Evolutionary conservation across 352 stramenopile genomes (phyloP), one percentile per base, ranked within the genome.

Genomic region (Phytophthora idaei): DNA sequence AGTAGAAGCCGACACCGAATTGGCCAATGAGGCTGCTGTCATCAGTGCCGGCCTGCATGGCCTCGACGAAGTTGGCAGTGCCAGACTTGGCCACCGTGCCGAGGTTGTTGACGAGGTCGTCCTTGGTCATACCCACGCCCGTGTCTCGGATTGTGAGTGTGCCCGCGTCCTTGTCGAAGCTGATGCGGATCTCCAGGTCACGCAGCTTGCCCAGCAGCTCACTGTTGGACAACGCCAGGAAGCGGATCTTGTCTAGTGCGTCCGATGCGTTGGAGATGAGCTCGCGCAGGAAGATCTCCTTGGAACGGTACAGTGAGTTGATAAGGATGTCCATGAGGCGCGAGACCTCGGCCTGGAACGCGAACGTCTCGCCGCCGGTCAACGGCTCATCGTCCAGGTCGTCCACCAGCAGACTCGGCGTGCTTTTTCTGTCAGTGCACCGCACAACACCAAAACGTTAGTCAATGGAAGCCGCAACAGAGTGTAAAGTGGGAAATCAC

Each of bases 1-100:
- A 99, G 83, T 99, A 99, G 79, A 99, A 99, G 34, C 98, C 98
- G 29, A 99, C 98, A 57, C 98, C 98, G 73, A 99, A 99, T 86
- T 99, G 98, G 51, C 98, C 98, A 72, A 99, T 99, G 67, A 99
- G 89, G 55, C 66, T 94, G 58, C 98, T 86, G 67, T 99, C 81
- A 66, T 99, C 93, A 9, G 82, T 85, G 25, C 85, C 87, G 44
- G 92, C 89, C 53, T 96, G 88, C 71, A 99, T 88, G 28, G 91
- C 87, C 72, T 99, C 97, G 27, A 99, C 88, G 69, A 99, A 99
- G 74, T 99, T 99, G 39, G 96, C 98, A 4, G 98, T 99, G 60
- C 98, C 98, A 28, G 94, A 99, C 71, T 99, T 98, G 61, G 98
- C 98, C 8, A 99, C 94, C 21, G 98, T 99, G 49, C 98, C 98